phyloP scores from a whole-genome alignment of 345 rosid species.

The Bretschneidera sinensis region DNA sequence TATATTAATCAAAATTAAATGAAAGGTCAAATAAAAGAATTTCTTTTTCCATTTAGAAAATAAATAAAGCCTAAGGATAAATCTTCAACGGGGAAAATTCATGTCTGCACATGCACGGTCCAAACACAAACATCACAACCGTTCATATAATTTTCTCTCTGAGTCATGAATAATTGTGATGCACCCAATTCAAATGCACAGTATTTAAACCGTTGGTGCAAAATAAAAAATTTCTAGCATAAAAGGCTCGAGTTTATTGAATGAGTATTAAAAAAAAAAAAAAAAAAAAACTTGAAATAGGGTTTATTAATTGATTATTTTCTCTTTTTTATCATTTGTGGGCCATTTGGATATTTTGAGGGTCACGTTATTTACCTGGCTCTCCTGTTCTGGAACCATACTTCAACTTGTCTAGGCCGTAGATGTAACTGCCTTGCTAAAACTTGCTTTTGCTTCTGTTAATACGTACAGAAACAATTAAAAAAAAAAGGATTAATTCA shows the following conservation, averaged over 20 bases:
- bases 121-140: too few relatives aligned
- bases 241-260: too few relatives aligned
- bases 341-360: slow-evolving; percentile 7
- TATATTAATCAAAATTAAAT: background rate
- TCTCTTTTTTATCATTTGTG: slow-evolving; percentile 1
- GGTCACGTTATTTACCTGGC: slow-evolving; percentile 56
- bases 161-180: too few relatives aligned
- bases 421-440: slow-evolving; percentile 85
- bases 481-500: background rate
- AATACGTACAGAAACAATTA: slow-evolving; percentile 5
- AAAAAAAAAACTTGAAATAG: background rate
- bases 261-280: background rate
- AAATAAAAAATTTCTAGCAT: too few relatives aligned
- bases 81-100: too few relatives aligned
- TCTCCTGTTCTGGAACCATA: slow-evolving; percentile 98
- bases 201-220: too few relatives aligned
- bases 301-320: background rate
- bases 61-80: too few relatives aligned
- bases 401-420: slow-evolving; percentile 95
- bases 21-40: background rate
- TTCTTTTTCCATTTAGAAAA: background rate
- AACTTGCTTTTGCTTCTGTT: slow-evolving; percentile 86
- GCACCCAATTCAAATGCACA: too few relatives aligned
- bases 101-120: too few relatives aligned
- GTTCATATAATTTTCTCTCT: too few relatives aligned